Percentiles rank a stretch among this genome's conserved stretches.
These are phyloP conservation scores for Cyclotella baltica DNA, from an alignment of 108 stramenopile genomes.

Conservation along the genomic window DNA sequence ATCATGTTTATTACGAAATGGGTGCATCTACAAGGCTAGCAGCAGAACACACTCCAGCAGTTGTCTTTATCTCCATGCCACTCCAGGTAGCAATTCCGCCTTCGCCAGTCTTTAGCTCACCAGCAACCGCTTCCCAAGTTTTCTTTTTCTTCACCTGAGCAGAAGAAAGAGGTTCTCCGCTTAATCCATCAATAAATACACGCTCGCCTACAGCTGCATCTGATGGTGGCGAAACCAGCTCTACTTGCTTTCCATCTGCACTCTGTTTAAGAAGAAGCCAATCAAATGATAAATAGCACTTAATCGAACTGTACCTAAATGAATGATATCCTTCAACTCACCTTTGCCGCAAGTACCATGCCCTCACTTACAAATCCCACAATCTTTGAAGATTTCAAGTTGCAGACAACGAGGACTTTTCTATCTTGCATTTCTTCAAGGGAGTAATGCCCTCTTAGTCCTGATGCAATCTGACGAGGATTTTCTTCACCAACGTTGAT, in stretches of 20 bases:
- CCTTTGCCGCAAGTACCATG: slow-evolving; percentile 92
- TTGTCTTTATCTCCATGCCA: slow-evolving; percentile 76
- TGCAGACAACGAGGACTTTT: slow-evolving; percentile 92
- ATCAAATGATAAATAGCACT: not conserved
- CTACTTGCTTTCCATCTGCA: slow-evolving; percentile 76
- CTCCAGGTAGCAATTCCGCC: slow-evolving; percentile 84
- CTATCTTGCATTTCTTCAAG: slow-evolving; percentile 89
- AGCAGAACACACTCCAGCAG: slow-evolving; percentile 76
- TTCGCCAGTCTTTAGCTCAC: slow-evolving; percentile 78
- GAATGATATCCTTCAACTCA: slow-evolving; percentile 1
- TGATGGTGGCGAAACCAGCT: slow-evolving; percentile 81
- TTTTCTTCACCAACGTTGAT: slow-evolving; percentile 89
- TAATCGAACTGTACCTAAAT: not conserved
- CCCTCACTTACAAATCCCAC: slow-evolving; percentile 87
- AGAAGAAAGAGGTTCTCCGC: slow-evolving; percentile 79
- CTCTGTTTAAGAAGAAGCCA: slow-evolving; percentile 31
- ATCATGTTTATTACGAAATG: slow-evolving; percentile 75
- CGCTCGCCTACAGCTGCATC: slow-evolving; percentile 87
- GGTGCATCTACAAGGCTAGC: slow-evolving; percentile 75
- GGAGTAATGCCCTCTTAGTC: slow-evolving; percentile 84
- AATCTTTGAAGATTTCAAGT: slow-evolving; percentile 92
- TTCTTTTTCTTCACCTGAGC: slow-evolving; percentile 92
- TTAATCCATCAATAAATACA: slow-evolving; percentile 82
- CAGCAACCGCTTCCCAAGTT: slow-evolving; percentile 77
- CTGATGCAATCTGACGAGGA: slow-evolving; percentile 90